Percentiles rank a stretch among this genome's conserved stretches.
These are phyloP conservation scores for Talaromyces liani DNA, from an alignment of 495 filamentous ascomycete species.

Conservation along the genomic window DNA sequence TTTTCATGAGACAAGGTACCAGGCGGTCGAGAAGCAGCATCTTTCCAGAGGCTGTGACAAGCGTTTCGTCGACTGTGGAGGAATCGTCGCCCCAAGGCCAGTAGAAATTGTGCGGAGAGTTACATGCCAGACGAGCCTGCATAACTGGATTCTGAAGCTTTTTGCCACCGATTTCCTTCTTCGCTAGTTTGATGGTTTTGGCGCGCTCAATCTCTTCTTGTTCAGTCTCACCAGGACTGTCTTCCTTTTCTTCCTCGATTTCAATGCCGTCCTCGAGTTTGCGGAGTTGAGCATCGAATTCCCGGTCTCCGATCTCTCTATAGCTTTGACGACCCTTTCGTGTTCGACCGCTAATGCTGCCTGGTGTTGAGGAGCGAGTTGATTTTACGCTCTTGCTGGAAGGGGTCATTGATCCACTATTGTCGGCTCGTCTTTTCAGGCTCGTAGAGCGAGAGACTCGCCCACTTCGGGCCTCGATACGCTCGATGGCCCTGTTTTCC, in stretches of 20 bases:
- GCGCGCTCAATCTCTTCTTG: constrained; percentile 60
- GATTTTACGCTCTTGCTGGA: constrained; percentile 68
- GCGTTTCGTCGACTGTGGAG: constrained; percentile 56
- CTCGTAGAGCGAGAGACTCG: constrained; percentile 28
- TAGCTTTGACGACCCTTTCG: constrained; percentile 53
- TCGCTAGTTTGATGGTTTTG: constrained; percentile 71
- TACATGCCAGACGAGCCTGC: constrained; percentile 88
- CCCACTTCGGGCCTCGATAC: constrained; percentile 34
- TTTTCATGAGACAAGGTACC: constrained; percentile 64
- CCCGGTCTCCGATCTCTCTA: constrained; percentile 66
- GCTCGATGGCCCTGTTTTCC: constrained; percentile 76
- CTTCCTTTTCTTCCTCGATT: constrained; percentile 44
- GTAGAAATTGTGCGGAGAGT: constrained; percentile 93
- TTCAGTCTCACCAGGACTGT: constrained; percentile 34
- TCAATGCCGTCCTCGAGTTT: constrained; percentile 46
- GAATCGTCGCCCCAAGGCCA: constrained; percentile 67
- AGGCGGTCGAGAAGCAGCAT: constrained; percentile 90
- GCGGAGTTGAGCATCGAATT: constrained; percentile 64
- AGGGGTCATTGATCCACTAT: constrained; percentile 28
- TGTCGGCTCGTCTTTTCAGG: constrained; percentile 48
- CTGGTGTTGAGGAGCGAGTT: constrained; percentile 64
- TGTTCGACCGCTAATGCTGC: constrained; percentile 35
- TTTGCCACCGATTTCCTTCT: constrained; percentile 78
- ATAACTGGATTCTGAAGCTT: constrained; percentile 93
- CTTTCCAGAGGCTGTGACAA: constrained; percentile 84